Conservation (phyloP, 1,284 basidiomycete genomes). For the Ganoderma meredithae region DNA sequence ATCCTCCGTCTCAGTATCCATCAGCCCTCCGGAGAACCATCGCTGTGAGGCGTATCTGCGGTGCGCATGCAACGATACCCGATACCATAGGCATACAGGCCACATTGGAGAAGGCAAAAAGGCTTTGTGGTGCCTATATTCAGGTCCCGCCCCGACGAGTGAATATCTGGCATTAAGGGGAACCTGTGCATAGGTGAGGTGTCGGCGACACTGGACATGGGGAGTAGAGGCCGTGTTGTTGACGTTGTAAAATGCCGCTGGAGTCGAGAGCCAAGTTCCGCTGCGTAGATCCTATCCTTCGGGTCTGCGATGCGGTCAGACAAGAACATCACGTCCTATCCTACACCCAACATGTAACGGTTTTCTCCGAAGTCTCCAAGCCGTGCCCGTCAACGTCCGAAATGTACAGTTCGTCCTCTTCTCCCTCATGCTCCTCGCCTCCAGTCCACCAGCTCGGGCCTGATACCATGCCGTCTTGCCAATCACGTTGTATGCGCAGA, state of each 20-base stretch:
- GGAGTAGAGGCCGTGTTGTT: background rate
- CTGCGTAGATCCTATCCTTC: background rate
- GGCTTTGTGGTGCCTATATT: too few species aligned
- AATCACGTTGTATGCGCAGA: conserved; percentile 10
- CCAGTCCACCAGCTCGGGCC: conserved; percentile 8
- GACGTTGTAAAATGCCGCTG: background rate
- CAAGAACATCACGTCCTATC: background rate
- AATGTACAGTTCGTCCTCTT: background rate
- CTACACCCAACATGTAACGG: background rate
- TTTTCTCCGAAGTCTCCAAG: background rate
- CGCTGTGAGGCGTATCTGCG: too few species aligned
- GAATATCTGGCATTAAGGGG: background rate
- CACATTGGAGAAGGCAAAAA: background rate
- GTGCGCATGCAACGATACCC: too few species aligned
- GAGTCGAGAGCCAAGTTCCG: background rate
- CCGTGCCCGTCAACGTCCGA: background rate
- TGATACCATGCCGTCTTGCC: background rate
- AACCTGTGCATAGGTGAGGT: background rate
- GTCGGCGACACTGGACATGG: background rate
- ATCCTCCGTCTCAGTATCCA: too few species aligned
- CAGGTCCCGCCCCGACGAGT: background rate
- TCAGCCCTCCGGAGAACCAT: too few species aligned
- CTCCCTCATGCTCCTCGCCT: conserved; percentile 12
- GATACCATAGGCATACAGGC: too few species aligned
- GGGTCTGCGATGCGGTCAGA: background rate